Percentiles rank a stretch among this genome's conserved stretches.
These are phyloP conservation scores for Piromyces sp. DNA, from an alignment of 192 early-diverging fungal species.

Conservation along the genomic window DNA sequence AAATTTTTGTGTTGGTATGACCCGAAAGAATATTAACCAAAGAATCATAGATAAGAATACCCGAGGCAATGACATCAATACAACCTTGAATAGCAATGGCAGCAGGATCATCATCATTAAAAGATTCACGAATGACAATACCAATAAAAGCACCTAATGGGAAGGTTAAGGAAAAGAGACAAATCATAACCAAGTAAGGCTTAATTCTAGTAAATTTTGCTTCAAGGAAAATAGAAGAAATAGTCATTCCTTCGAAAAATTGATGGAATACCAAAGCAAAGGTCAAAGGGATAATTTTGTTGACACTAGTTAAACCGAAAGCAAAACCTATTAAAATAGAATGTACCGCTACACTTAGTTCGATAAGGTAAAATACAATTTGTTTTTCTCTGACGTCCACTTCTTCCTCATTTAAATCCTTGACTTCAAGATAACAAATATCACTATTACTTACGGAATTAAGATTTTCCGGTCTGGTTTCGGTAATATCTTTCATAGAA, in stretches of 20 bases:
- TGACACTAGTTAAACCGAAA: constrained; percentile 29
- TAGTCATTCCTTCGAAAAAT: constrained; percentile 60
- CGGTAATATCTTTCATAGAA: neutral
- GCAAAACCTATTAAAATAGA: constrained; percentile 61
- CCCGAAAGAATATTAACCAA: constrained; percentile 33
- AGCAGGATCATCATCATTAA: constrained; percentile 26
- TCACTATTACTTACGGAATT: neutral
- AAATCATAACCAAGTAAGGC: constrained; percentile 7
- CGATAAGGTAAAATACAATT: constrained; percentile 30
- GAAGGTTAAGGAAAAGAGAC: constrained; percentile 56
- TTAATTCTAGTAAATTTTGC: constrained; percentile 31
- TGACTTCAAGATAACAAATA: neutral
- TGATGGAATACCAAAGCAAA: constrained; percentile 57
- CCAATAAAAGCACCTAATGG: constrained; percentile 68
- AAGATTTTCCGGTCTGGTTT: neutral
- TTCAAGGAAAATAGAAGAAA: constrained; percentile 16
- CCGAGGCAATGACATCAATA: constrained; percentile 60
- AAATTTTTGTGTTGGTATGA: neutral
- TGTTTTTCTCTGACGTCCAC: neutral
- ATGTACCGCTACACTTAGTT: constrained; percentile 62
- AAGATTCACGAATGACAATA: constrained; percentile 43
- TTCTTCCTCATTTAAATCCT: neutral
- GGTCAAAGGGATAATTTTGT: constrained; percentile 35
- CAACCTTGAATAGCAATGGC: constrained; percentile 53
- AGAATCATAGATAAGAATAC: constrained; percentile 65